Base-by-base conservation (phyloP, 2,329 filamentous ascomycete species). In the Plenodomus biglobosus region DNA sequence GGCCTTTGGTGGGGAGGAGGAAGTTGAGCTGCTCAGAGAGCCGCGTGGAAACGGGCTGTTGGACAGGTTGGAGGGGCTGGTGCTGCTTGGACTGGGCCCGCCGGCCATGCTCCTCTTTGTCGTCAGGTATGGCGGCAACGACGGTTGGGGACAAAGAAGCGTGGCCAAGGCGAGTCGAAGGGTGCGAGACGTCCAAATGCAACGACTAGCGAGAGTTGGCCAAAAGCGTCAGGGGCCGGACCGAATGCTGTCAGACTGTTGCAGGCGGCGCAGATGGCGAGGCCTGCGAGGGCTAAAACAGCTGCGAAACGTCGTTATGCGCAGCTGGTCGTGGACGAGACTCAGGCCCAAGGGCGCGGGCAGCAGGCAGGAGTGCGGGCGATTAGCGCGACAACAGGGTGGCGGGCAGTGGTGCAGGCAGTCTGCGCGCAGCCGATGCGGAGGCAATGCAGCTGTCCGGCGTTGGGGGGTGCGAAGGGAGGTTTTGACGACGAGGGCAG, bases 81-180 rank as follows among this genome's bases (percentile, higher is more conserved):
- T 72, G 59, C 68, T 72, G 64, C 62, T 73, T 52, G 71, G 70
- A 64, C 71, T 73, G 58, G 70, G 71, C 65, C 68, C 66, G 64
- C 61, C 63, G 68, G 69, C 68, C 70, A 73, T 73, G 49, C 18
- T 48, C 63, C 64, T 57, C 65, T 69, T 68, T 66, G 68, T 70
- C 55, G 58, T 55, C 50, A 48, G 59, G 53, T 63, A 53, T 63
- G 46, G 58, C 54, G 50, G 55, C 49, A 56, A 60, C 40, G 44
- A 62, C 62, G 44, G 40, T 32, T 51, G 40, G 48, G 52, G 58
- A 71, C 68, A 70, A 70, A 71, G 68, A 61, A 56, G 35, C 38
- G 44, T 49, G 56, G 53, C 48, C 38, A 44, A 48, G 50, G 47
- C 41, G 43, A 42, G 54, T 48, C 52, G 55, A 48, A 48, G 40